Conservation (phyloP, 2,329 filamentous ascomycete species). For the Cladophialophora exuberans region DNA sequence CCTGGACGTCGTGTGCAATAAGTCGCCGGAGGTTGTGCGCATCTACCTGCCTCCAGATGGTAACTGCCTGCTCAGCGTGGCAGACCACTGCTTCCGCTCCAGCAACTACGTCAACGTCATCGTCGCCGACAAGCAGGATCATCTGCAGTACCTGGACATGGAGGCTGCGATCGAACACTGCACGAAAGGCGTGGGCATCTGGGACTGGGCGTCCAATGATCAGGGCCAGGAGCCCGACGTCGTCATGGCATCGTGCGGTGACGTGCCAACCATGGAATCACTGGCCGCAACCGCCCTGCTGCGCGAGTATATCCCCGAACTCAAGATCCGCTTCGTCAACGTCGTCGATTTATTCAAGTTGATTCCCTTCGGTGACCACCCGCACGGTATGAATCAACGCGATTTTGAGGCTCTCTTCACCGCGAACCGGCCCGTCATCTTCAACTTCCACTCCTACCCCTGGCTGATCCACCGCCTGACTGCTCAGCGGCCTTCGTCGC, state of each 20-base stretch:
- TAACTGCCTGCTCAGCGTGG: constrained; percentile 75
- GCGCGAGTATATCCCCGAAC: constrained; percentile 69
- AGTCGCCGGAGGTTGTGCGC: constrained; percentile 76
- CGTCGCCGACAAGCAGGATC: constrained; percentile 78
- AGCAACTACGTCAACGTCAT: constrained; percentile 81
- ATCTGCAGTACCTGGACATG: constrained; percentile 75
- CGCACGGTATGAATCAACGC: constrained; percentile 69
- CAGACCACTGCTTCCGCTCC: constrained; percentile 74
- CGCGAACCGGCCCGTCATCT: constrained; percentile 70
- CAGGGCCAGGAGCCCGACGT: constrained; percentile 69
- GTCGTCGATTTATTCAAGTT: constrained; percentile 81
- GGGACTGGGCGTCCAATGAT: constrained; percentile 76
- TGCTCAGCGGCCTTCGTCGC: constrained; percentile 71
- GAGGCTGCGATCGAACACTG: constrained; percentile 74
- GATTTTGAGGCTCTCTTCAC: constrained; percentile 75
- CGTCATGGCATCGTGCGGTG: constrained; percentile 76
- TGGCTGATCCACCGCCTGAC: constrained; percentile 78
- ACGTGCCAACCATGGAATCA: constrained; percentile 73
- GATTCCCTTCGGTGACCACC: constrained; percentile 70
- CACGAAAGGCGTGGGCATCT: constrained; percentile 77
- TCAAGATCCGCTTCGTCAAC: constrained; percentile 80
- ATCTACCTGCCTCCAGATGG: constrained; percentile 81
- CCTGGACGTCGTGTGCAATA: constrained; percentile 78
- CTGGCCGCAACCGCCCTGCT: constrained; percentile 75
- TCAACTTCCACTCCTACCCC: constrained; percentile 85